Percentiles rank a stretch among this genome's conserved stretches.
Evolutionary conservation across 2,329 filamentous ascomycete species (phyloP).

Genomic region (Colletotrichum scovillei): DNA sequence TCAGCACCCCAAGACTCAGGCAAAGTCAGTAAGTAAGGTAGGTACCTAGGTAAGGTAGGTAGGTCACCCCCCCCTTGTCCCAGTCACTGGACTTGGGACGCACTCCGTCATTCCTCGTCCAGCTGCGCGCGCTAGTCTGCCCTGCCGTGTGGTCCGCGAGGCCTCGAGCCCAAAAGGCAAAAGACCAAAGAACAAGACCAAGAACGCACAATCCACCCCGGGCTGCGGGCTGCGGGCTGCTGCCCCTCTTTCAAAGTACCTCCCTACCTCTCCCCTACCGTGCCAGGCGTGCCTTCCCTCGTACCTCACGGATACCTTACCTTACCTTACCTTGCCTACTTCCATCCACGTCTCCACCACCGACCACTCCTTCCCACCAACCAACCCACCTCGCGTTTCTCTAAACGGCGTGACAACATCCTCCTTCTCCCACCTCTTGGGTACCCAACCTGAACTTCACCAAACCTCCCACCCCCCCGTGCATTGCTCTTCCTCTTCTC

Average conservation of each 20-base stretch:
- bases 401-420: constrained; percentile 32
- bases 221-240: neutral
- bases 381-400: constrained; percentile 29
- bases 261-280: constrained; percentile 10
- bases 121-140: constrained; percentile 34
- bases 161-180: constrained; percentile 15
- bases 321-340: constrained; percentile 1
- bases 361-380: constrained; percentile 18
- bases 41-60: neutral
- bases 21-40: too few species aligned
- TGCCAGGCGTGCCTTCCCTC: neutral
- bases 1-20: neutral
- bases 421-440: constrained; percentile 20
- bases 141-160: constrained; percentile 35
- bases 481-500: neutral
- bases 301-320: constrained; percentile 1
- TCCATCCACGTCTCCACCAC: constrained; percentile 1
- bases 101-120: constrained; percentile 35
- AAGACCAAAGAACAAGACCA: constrained; percentile 1
- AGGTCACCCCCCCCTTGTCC: neutral
- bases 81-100: constrained; percentile 27
- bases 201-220: constrained; percentile 13
- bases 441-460: constrained; percentile 25
- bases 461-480: constrained; percentile 5
- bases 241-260: constrained; percentile 32